Conservation (phyloP, 108 stramenopile genomes). For the Nitzschia putrida region DNA sequence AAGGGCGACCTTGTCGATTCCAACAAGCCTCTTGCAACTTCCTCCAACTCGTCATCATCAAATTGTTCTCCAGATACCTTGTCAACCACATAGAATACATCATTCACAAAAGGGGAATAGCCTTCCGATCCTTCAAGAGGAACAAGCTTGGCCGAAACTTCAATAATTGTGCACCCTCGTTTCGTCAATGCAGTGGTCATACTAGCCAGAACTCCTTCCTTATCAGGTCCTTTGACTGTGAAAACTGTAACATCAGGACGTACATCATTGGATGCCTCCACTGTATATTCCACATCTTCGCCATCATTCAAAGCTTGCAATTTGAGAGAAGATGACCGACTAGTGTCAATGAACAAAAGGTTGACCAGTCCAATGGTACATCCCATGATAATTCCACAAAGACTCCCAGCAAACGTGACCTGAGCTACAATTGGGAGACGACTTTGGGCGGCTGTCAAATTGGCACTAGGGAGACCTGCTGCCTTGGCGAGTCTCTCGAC, state of each 20-base stretch:
- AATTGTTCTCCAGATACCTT: constrained; percentile 45
- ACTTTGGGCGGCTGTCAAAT: constrained; percentile 35
- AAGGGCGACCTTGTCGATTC: constrained; percentile 59
- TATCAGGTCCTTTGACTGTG: constrained; percentile 65
- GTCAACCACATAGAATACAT: constrained; percentile 59
- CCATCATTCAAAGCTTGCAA: constrained; percentile 58
- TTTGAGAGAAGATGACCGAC: constrained; percentile 58
- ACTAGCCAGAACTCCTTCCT: constrained; percentile 68
- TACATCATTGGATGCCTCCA: constrained; percentile 60
- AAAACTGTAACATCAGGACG: constrained; percentile 52
- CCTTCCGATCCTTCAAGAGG: not conserved
- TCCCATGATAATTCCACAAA: constrained; percentile 61
- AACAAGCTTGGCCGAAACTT: constrained; percentile 50
- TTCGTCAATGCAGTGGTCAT: constrained; percentile 58
- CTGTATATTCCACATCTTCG: constrained; percentile 63
- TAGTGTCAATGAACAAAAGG: constrained; percentile 71
- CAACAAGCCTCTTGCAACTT: constrained; percentile 47
- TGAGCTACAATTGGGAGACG: constrained; percentile 35
- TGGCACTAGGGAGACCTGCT: constrained; percentile 36
- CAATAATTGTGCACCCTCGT: constrained; percentile 57
- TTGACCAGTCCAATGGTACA: constrained; percentile 68
- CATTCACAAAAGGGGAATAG: constrained; percentile 36
- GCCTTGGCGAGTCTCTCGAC: constrained; percentile 37
- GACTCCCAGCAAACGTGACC: constrained; percentile 36
- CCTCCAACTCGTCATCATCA: constrained; percentile 64